Conservation (phyloP, 2,329 filamentous ascomycete genomes). For the Hypoxylon sp. region DNA sequence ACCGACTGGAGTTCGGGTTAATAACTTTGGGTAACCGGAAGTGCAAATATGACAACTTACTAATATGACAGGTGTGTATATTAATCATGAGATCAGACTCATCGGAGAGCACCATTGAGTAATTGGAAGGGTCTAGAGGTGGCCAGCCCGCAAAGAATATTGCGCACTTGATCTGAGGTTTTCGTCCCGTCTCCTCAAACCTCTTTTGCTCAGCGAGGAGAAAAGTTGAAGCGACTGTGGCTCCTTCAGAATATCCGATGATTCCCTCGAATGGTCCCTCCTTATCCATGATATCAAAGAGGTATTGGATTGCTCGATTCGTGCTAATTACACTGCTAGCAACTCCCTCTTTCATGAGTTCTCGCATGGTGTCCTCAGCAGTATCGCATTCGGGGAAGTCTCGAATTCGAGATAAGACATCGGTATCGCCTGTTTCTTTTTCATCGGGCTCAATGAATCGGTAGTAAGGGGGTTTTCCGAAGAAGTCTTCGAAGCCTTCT, state of each 20-base stretch:
- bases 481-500: conserved; percentile 70
- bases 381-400: conserved; percentile 68
- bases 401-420: conserved; percentile 66
- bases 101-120: conserved; percentile 64
- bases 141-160: conserved; percentile 71
- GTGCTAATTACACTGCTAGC: conserved; percentile 59
- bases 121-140: conserved; percentile 61
- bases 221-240: conserved; percentile 53
- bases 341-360: conserved; percentile 61
- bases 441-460: conserved; percentile 68
- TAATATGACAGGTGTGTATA: conserved; percentile 67
- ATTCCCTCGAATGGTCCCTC: conserved; percentile 55
- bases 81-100: conserved; percentile 65
- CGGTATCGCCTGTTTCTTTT: conserved; percentile 60
- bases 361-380: conserved; percentile 70
- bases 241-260: conserved; percentile 54
- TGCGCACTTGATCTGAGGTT: conserved; percentile 62
- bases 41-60: conserved; percentile 52
- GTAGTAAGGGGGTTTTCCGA: conserved; percentile 69
- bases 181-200: conserved; percentile 47
- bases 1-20: conserved; percentile 58
- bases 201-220: conserved; percentile 52
- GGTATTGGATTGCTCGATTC: conserved; percentile 59
- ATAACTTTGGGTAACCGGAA: conserved; percentile 12
- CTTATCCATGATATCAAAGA: conserved; percentile 55